Evolutionary conservation across 129 eudicot species (phyloP), one percentile per base, ranked within the genome.

Genomic region (Silybum marianum): DNA sequence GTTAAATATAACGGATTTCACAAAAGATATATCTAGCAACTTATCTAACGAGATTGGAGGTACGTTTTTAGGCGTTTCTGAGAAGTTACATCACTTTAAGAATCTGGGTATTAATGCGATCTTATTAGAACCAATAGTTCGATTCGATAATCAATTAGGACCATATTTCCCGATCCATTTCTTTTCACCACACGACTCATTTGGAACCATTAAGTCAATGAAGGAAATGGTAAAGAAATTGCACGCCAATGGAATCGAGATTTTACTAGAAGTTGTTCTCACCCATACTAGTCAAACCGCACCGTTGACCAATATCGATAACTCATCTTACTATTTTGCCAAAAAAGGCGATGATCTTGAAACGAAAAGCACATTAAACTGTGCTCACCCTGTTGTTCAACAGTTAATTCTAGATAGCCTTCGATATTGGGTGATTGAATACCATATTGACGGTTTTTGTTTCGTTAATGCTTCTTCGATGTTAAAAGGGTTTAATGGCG

Each of bases 151-250:
- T 81, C 78, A 79, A 82, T 71, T 78, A 67, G 98, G 98, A 58
- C 95, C 99, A 44, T 93, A 96, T 87, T 87, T 69, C 71, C 99
- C 99, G 0, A 83, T 51, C 23, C 98, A 96, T 87, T 89, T 91
- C 83, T 91, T 93, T 85, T 96, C 97, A 25, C 98, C 95, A 22
- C 73, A 42, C 12, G 79, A 78, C 74, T 28, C 72, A 23, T 93
- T 71, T 78, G 93, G 94, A 36, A 81, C 90, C 80, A 85, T 85
- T 66, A 76, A 69, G 62, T 87, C 92, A 0, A 79, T 93, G 93
- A 96, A 91, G 84, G 96, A 91, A 82, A 96, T 96, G 99, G 90
- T 96, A 67, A 93, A 93, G 89, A 85, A 58, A 76, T 86, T 96
- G 80, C 99, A 96, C 39, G 87, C 88, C 60, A 82, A 70, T 24